A percentile compares a stretch with the other conserved stretches of the same genome.
Conservation (phyloP, 495 filamentous ascomycete genomes). For the Penicillium nucicola region DNA sequence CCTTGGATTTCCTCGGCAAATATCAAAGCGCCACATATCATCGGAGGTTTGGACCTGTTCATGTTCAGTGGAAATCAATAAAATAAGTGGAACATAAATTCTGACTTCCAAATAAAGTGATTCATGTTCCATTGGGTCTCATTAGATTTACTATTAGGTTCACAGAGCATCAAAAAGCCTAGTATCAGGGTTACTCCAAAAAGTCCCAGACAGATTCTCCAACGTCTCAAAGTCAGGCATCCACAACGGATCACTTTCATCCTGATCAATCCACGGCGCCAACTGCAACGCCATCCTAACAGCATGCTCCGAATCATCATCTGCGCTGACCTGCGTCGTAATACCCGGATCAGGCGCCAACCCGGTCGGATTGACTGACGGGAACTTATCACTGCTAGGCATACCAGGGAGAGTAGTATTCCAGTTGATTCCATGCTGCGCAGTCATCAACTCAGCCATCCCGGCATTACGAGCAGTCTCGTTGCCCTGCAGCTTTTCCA, state of each 20-base stretch:
- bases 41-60: too few relatives aligned
- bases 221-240: constrained; percentile 48
- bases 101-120: too few relatives aligned
- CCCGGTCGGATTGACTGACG: constrained; percentile 9
- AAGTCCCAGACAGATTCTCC: constrained; percentile 36
- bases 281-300: constrained; percentile 45
- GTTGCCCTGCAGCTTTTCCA: constrained; percentile 48
- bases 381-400: constrained; percentile 13
- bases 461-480: constrained; percentile 35
- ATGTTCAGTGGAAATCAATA: too few relatives aligned
- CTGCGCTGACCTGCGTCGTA: constrained; percentile 8
- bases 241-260: constrained; percentile 39
- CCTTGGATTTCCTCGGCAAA: too few relatives aligned
- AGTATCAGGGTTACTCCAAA: constrained; percentile 33
- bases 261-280: constrained; percentile 46
- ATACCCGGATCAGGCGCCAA: constrained; percentile 9
- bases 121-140: too few relatives aligned
- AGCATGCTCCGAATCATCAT: constrained; percentile 29
- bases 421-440: constrained; percentile 24
- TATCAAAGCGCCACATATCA: too few relatives aligned
- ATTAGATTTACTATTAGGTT: too few relatives aligned
- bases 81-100: too few relatives aligned
- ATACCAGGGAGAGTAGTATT: constrained; percentile 13
- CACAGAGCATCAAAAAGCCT: constrained; percentile 35
- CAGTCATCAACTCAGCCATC: constrained; percentile 44